phyloP scores from a whole-genome alignment of 2,329 filamentous ascomycete species.

The Grosmannia penicillata region DNA sequence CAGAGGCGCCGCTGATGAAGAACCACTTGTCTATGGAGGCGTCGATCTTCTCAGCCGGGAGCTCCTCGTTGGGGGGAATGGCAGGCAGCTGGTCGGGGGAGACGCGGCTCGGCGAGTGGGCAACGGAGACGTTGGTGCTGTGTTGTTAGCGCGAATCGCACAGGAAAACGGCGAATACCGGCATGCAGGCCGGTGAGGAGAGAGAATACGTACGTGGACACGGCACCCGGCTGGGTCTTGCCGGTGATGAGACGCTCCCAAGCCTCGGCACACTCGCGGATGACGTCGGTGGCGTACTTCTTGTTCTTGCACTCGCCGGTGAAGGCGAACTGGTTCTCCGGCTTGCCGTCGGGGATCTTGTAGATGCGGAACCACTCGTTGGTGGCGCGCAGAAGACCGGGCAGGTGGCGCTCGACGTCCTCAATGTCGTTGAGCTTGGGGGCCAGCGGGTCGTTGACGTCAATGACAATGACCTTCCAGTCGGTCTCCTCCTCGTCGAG shows the following conservation, averaged over 20 bases:
- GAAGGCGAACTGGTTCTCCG: conserved; percentile 99
- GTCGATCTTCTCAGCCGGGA: conserved; percentile 79
- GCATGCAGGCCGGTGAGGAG: too few relatives aligned
- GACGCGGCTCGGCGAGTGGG: conserved; percentile 59
- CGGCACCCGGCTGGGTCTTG: conserved; percentile 63
- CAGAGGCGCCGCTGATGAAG: conserved; percentile 96
- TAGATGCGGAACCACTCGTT: conserved; percentile 99
- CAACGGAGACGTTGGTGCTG: conserved; percentile 68
- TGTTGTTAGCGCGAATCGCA: conserved; percentile 15
- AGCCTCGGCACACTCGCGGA: conserved; percentile 89
- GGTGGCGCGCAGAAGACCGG: conserved; percentile 88
- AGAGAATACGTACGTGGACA: conserved; percentile 70
- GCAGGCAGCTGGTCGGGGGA: conserved; percentile 55
- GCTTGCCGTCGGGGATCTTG: conserved; percentile 99
- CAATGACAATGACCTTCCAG: conserved; percentile 99
- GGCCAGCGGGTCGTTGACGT: conserved; percentile 92
- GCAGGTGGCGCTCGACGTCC: conserved; percentile 96
- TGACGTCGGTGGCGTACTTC: conserved; percentile 92
- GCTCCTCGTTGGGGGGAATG: conserved; percentile 67
- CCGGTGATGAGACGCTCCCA: conserved; percentile 94
- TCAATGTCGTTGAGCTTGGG: conserved; percentile 96
- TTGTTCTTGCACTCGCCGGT: conserved; percentile 99
- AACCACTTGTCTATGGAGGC: conserved; percentile 99
- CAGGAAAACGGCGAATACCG: background rate
- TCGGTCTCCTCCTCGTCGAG: conserved; percentile 99